These are phyloP conservation scores for Pseudogymnoascus sp. DNA, from an alignment of 2,329 filamentous ascomycete genomes.

Conservation along the genomic window DNA sequence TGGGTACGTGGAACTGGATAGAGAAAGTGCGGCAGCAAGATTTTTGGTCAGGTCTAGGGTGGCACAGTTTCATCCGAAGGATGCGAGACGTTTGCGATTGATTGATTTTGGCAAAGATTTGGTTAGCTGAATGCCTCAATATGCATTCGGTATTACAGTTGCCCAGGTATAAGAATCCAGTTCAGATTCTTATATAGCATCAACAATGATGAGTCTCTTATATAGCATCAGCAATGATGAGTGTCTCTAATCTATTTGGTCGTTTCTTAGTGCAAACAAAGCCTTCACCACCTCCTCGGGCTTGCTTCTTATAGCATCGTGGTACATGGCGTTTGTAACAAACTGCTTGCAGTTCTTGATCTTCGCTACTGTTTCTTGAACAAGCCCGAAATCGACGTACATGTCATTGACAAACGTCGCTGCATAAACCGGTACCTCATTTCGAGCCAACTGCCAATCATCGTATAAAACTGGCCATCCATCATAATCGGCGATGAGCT, in stretches of 20 bases:
- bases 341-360: constrained; percentile 74
- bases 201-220: background rate
- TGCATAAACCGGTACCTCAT: constrained; percentile 79
- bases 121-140: constrained; percentile 38
- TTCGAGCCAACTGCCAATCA: constrained; percentile 61
- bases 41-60: constrained; percentile 60
- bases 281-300: constrained; percentile 69
- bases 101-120: constrained; percentile 59
- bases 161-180: background rate
- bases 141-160: background rate
- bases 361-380: constrained; percentile 63
- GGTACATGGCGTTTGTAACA: constrained; percentile 80
- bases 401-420: constrained; percentile 81
- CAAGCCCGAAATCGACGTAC: constrained; percentile 77
- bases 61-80: constrained; percentile 57
- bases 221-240: background rate
- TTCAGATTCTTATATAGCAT: background rate
- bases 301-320: constrained; percentile 69
- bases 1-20: constrained; percentile 50
- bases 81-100: constrained; percentile 51
- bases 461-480: constrained; percentile 77
- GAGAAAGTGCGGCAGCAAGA: constrained; percentile 55
- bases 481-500: constrained; percentile 58
- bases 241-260: constrained; percentile 45
- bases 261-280: constrained; percentile 70